phyloP scores from a whole-genome alignment of 2,329 filamentous ascomycete genomes.

The Paramyrothecium roridum region DNA sequence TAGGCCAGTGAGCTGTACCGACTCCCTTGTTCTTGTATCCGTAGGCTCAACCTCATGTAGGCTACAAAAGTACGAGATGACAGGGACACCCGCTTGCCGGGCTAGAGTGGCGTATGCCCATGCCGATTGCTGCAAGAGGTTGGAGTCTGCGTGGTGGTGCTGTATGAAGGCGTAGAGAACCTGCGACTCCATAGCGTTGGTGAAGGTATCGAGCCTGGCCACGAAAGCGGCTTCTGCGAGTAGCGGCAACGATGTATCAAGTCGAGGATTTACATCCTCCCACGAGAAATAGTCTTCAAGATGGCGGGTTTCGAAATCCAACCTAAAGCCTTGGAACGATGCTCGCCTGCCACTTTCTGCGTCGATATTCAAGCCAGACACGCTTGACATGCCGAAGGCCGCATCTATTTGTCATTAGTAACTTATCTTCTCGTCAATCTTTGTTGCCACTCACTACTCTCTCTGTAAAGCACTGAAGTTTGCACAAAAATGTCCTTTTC shows the following conservation, averaged over 20 bases:
- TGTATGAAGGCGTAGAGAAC: constrained; percentile 7
- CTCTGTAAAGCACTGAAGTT: too few relatives aligned
- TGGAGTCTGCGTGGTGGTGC: neutral
- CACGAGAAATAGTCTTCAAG: constrained; percentile 10
- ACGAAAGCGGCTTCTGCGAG: constrained; percentile 8
- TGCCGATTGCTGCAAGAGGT: constrained; percentile 1
- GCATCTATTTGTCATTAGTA: too few relatives aligned
- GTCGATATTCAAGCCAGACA: neutral
- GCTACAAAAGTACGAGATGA: constrained; percentile 10
- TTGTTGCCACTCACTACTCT: neutral
- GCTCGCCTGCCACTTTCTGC: too few relatives aligned
- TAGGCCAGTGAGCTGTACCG: constrained; percentile 7
- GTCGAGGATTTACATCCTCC: constrained; percentile 4
- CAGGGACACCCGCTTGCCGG: constrained; percentile 3
- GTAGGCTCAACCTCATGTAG: constrained; percentile 4
- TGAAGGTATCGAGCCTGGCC: constrained; percentile 5
- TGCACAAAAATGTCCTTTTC: too few relatives aligned
- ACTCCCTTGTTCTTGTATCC: constrained; percentile 6
- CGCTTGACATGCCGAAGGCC: too few relatives aligned
- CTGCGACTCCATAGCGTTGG: constrained; percentile 6
- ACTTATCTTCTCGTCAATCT: neutral
- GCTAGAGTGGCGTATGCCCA: constrained; percentile 4
- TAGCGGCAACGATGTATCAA: neutral
- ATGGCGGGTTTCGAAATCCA: constrained; percentile 4
- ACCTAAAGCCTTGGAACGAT: too few relatives aligned